phyloP scores from a whole-genome alignment of 768 basidiomycete species.

The Leccinum uliginosum region DNA sequence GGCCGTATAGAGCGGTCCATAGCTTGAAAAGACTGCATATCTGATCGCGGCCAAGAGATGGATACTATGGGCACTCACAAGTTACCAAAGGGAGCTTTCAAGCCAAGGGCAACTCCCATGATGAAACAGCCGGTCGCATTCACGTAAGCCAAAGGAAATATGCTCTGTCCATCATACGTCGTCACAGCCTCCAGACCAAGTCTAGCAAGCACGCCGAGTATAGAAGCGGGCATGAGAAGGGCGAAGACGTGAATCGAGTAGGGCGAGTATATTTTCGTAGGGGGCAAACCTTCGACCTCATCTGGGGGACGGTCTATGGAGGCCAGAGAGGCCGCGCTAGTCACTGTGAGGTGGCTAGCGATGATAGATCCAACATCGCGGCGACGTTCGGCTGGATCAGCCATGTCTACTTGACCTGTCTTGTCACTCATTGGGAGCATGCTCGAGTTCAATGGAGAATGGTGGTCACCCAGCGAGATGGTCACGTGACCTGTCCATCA shows the following conservation, averaged over 20 bases:
- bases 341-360: conserved; percentile 31
- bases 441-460: neutral
- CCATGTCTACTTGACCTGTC: neutral
- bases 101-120: conserved; percentile 76
- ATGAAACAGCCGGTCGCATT: conserved; percentile 87
- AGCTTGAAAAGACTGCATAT: conserved; percentile 42
- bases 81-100: conserved; percentile 68
- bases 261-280: conserved; percentile 42
- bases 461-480: no score
- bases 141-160: conserved; percentile 81
- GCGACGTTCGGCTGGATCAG: conserved; percentile 6
- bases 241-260: conserved; percentile 61
- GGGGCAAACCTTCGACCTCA: conserved; percentile 29
- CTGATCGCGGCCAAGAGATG: conserved; percentile 3
- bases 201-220: conserved; percentile 80
- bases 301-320: conserved; percentile 40
- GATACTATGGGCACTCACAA: conserved; percentile 55
- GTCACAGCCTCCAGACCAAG: conserved; percentile 73
- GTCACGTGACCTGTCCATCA: conserved; percentile 9
- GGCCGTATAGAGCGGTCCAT: conserved; percentile 84
- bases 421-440: conserved; percentile 4
- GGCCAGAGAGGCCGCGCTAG: conserved; percentile 36
- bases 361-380: conserved; percentile 33
- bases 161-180: conserved; percentile 66
- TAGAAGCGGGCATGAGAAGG: conserved; percentile 74